Conservation (phyloP, 768 basidiomycete genomes). For the Tulasnella sp. region DNA sequence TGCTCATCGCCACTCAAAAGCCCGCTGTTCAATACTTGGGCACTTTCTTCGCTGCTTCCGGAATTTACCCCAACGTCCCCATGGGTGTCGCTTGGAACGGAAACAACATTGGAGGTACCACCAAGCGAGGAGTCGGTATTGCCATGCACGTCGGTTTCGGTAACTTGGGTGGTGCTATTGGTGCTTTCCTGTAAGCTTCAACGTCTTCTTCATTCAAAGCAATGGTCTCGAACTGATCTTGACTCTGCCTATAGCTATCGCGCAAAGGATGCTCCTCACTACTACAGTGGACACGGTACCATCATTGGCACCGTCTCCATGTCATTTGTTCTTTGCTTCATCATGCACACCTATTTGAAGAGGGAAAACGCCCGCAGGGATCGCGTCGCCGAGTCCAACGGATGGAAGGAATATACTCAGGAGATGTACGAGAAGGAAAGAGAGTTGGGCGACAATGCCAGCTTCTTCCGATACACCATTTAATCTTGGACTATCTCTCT, state of each 20-base stretch:
- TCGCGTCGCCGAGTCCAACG: no score
- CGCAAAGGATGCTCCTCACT: conserved; percentile 15
- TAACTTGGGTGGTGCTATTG: conserved; percentile 19
- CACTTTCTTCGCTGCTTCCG: conserved; percentile 16
- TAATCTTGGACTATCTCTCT: no score
- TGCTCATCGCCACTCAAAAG: conserved; percentile 16
- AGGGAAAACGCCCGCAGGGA: conserved; percentile 8
- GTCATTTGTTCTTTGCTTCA: conserved; percentile 10
- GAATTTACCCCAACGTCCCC: conserved; percentile 20
- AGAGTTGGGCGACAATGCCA: not conserved
- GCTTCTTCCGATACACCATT: not conserved
- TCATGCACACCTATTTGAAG: conserved; percentile 1
- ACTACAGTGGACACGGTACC: conserved; percentile 19
- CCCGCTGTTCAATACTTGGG: conserved; percentile 21
- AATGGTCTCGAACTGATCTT: not conserved
- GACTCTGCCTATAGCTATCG: not conserved
- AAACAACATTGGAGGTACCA: conserved; percentile 7
- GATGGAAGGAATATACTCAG: no score
- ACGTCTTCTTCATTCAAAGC: not conserved
- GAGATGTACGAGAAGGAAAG: no score
- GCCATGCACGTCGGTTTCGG: conserved; percentile 20
- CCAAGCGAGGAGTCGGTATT: conserved; percentile 18
- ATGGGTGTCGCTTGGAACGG: conserved; percentile 14
- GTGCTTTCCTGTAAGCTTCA: conserved; percentile 2
- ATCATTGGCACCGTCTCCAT: conserved; percentile 17